Evolutionary conservation across 148 eudicot species (phyloP).

Genomic region (Spergularia bocconei): DNA sequence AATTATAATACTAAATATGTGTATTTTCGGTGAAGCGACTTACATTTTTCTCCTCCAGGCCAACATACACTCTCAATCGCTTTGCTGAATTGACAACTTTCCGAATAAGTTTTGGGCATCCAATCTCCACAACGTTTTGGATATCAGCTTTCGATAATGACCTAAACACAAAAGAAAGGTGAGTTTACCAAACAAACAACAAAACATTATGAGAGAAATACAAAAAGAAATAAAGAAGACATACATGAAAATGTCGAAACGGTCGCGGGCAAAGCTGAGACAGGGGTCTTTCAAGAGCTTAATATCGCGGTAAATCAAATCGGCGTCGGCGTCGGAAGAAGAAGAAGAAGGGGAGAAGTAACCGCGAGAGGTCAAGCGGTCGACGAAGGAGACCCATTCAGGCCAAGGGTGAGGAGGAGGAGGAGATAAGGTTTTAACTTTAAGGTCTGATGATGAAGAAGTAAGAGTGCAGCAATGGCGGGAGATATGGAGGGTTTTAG

Average conservation of each 20-base stretch:
- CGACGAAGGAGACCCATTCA: slow-evolving; percentile 80
- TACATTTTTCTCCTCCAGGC: slow-evolving; percentile 79
- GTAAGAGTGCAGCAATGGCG: slow-evolving; percentile 25
- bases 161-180: slow-evolving; percentile 31
- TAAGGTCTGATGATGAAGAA: slow-evolving; percentile 26
- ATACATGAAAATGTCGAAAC: slow-evolving; percentile 71
- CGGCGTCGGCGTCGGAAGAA: background rate
- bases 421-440: slow-evolving; percentile 1
- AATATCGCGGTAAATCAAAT: slow-evolving; percentile 41
- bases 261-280: slow-evolving; percentile 76
- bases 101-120: slow-evolving; percentile 77
- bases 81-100: slow-evolving; percentile 89
- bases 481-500: slow-evolving; percentile 16
- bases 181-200: background rate
- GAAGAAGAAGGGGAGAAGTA: slow-evolving; percentile 34
- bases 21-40: background rate
- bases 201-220: background rate
- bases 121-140: slow-evolving; percentile 56
- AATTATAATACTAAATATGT: background rate
- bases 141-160: slow-evolving; percentile 65
- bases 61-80: slow-evolving; percentile 64
- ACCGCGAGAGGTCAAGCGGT: slow-evolving; percentile 64
- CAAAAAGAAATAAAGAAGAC: background rate
- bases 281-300: slow-evolving; percentile 65
- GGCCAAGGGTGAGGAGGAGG: slow-evolving; percentile 68